phyloP scores from a whole-genome alignment of 495 filamentous ascomycete genomes.

The Astrocystis sublimbata region DNA sequence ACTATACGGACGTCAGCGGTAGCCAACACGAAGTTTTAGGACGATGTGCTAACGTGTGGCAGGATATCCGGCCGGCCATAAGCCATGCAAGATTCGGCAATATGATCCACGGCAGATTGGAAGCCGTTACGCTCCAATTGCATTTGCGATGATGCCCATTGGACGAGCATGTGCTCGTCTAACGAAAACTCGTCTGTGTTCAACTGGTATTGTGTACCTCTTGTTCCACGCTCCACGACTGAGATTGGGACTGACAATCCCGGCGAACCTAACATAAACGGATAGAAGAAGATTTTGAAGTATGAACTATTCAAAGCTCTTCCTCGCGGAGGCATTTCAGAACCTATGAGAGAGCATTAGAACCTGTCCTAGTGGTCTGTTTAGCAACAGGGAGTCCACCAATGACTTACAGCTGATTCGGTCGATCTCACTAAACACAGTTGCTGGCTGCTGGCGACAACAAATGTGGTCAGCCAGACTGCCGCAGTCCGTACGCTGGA shows the following conservation, averaged over 20 bases:
- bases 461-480: slow-evolving; percentile 32
- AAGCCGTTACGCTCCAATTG: slow-evolving; percentile 20
- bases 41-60: slow-evolving; percentile 29
- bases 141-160: slow-evolving; percentile 34
- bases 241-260: slow-evolving; percentile 3
- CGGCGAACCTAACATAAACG: not conserved
- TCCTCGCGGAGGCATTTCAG: slow-evolving; percentile 15
- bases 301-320: slow-evolving; percentile 7
- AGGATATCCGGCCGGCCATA: slow-evolving; percentile 22
- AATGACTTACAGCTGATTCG: slow-evolving; percentile 29
- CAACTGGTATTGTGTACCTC: slow-evolving; percentile 14
- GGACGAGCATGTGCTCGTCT: slow-evolving; percentile 18
- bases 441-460: slow-evolving; percentile 26
- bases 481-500: slow-evolving; percentile 25
- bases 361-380: not conserved
- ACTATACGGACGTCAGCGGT: slow-evolving; percentile 29
- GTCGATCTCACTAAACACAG: slow-evolving; percentile 26
- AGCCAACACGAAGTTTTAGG: not conserved
- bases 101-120: slow-evolving; percentile 30
- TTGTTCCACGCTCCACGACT: not conserved
- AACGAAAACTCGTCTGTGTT: slow-evolving; percentile 3
- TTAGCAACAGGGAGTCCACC: not conserved
- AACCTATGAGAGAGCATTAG: slow-evolving; percentile 14
- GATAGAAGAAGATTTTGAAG: slow-evolving; percentile 17
- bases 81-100: slow-evolving; percentile 24